Evolutionary conservation across 768 basidiomycete species (phyloP), one percentile per base, ranked within the genome.

Genomic region (Phylloporus sp.): DNA sequence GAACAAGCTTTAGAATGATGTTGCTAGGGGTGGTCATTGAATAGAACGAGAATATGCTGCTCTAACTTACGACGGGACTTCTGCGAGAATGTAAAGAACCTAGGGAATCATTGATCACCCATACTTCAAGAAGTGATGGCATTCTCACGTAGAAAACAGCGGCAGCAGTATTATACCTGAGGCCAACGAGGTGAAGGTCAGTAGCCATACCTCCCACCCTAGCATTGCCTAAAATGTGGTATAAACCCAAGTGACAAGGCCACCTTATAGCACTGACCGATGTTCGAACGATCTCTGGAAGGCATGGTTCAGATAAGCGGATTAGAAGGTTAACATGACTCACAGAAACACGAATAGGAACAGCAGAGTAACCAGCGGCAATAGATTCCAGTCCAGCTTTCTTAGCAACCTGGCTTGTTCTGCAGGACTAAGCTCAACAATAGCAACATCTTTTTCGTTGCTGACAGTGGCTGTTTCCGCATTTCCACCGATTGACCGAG

Each of bases 91-190:
- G 15, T 42, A 49, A 1, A 41, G 8, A 26, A 49, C 26, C 48
- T 42, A 12, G 18, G 9, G 23, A 23, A 15, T 26, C 24, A 40
- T 42, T 16, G 11, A 28, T 44, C 11, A 40, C n/a, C n/a, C 20
- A 36, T 11, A 8, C 9, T 23, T 31, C 6, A 22, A 13, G 27
- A 23, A 24, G 29, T 5, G 3, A 4, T 10, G n/a, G 26, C 1
- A 26, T 18, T 5, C 48, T 4, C 23, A 34, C 48, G 11, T 23
- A 49, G n/a, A 49, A 49, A 10, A 49, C 48, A 26, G 48, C 29
- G 15, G 48, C 48, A 8, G 40, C 40, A 20, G n/a, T 49, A n/a
- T 49, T 49, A 27, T 49, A 49, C 24, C 40, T 42, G 6, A 49
- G 40, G 32, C 48, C 48, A 22, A 34, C 11, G 4, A 49, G 29